These are phyloP conservation scores for Penicillium aurantiogriseum DNA, from an alignment of 2,329 filamentous ascomycete species.

Conservation along the genomic window DNA sequence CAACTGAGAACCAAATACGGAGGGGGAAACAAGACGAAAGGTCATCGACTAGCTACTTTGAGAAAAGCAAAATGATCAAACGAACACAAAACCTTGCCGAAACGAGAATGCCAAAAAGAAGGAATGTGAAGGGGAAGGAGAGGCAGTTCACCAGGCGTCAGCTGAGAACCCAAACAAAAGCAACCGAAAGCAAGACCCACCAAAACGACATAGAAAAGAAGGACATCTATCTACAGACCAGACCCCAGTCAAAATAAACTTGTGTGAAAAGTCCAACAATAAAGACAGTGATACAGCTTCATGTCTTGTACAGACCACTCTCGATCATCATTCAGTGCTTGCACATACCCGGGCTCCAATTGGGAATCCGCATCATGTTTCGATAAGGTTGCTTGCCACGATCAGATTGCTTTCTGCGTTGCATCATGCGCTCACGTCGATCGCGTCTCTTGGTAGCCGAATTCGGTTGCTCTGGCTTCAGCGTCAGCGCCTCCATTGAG, in stretches of 20 bases:
- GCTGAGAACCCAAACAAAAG: background rate
- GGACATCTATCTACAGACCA: background rate
- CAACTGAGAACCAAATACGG: background rate
- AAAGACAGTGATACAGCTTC: background rate
- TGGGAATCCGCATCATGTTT: constrained; percentile 22
- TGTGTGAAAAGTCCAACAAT: background rate
- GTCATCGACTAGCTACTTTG: background rate
- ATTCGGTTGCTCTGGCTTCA: constrained; percentile 30
- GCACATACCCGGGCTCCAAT: constrained; percentile 10
- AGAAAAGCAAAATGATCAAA: background rate
- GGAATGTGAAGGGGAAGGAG: background rate
- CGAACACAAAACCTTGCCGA: background rate
- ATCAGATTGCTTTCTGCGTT: constrained; percentile 14
- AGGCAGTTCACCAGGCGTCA: background rate
- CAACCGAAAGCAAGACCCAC: background rate
- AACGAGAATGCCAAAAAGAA: background rate
- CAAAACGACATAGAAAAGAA: background rate
- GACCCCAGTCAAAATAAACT: background rate
- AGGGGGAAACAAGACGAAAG: background rate
- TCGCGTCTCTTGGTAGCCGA: constrained; percentile 35
- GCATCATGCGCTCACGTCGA: constrained; percentile 38
- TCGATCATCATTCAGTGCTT: constrained; percentile 5
- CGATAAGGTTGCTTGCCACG: constrained; percentile 16
- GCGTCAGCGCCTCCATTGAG: background rate
- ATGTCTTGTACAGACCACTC: background rate